Base-by-base conservation (phyloP, 1,139 yeast species). In the Saccharomycopsis crataegensis region DNA sequence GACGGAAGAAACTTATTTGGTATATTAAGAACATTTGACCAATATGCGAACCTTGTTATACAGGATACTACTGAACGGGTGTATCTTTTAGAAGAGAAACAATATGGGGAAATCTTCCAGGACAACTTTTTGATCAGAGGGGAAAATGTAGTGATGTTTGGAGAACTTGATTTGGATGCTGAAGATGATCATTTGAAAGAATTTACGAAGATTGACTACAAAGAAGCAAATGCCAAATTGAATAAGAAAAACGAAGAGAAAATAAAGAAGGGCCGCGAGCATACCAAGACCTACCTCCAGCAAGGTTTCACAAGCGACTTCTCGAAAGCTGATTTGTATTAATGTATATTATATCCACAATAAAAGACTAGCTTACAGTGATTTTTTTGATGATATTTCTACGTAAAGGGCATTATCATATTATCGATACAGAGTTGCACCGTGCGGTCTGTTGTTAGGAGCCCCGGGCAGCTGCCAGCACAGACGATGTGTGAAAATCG, bases 131-230 rank as follows among this genome's bases (percentile, higher is more conserved):
- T 94, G 74, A 86, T 94, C 43, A 86, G 99, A 70, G 99, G 99
- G 59, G 99, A 93, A 69, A 93, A 93, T 64, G 95, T 93, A 14
- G 95, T 91, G n/a, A 80, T 91, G 82, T 70, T 93, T 69, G 99
- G 99, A 28, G 98, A 93, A 67, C 78, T 93, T 43, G 97, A 93
- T 67, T 86, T 90, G 59, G 96, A 89, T 65, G 79, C 74, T 61
- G 97, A 91, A 68, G 96, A 86, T 64, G 80, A 74, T 58, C 85
- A 86, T 56, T 74, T 86, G 64, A 75, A 75, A 47, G 69, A 70
- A 17, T 73, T 82, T 66, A 72, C 76, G 57, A 80, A 79, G 64
- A 74, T 87, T 38, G 77, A 84, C 33, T 86, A 79, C 65, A 76
- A 73, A 51, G 79, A 76, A 49, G 94, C 93, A 6, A 79, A 78